These are phyloP conservation scores for Neopestalotiopsis sp. DNA, from an alignment of 2,329 filamentous ascomycete genomes.

Conservation along the genomic window DNA sequence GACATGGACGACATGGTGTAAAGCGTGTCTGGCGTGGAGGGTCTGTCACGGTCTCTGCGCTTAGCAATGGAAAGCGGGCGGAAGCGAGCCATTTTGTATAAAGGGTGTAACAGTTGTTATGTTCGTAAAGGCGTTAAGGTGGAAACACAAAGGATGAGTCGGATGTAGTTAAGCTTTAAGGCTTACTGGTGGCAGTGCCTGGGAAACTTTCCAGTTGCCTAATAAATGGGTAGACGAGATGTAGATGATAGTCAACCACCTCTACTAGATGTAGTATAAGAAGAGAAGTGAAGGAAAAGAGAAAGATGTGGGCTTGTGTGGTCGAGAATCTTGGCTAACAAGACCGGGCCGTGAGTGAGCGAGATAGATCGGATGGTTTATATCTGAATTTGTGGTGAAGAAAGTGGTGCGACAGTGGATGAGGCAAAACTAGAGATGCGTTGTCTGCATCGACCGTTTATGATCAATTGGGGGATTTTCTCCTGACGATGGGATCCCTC, in stretches of 20 bases:
- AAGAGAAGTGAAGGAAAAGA: neutral
- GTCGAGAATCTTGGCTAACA: neutral
- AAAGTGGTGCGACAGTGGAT: slow-evolving; percentile 13
- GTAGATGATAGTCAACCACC: neutral
- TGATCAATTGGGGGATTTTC: neutral
- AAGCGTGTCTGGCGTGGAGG: slow-evolving; percentile 3
- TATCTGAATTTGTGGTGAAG: neutral
- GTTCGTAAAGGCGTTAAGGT: neutral
- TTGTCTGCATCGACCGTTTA: slow-evolving; percentile 1
- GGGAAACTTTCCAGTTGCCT: slow-evolving; percentile 1
- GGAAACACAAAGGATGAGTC: slow-evolving; percentile 6
- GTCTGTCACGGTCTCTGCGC: slow-evolving; percentile 10
- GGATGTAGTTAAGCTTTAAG: slow-evolving; percentile 9
- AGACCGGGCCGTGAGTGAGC: neutral
- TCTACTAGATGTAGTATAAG: neutral
- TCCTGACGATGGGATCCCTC: slow-evolving; percentile 10
- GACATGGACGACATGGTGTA: slow-evolving; percentile 35
- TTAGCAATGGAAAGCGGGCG: slow-evolving; percentile 15
- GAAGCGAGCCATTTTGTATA: slow-evolving; percentile 15
- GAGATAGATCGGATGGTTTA: neutral
- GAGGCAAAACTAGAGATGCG: slow-evolving; percentile 3
- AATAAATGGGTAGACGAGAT: neutral
- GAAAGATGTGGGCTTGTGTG: neutral
- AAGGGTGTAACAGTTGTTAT: neutral
- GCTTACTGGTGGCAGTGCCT: slow-evolving; percentile 16